Base-by-base conservation (phyloP, 1,284 basidiomycete species). In the Leccinum huronense region DNA sequence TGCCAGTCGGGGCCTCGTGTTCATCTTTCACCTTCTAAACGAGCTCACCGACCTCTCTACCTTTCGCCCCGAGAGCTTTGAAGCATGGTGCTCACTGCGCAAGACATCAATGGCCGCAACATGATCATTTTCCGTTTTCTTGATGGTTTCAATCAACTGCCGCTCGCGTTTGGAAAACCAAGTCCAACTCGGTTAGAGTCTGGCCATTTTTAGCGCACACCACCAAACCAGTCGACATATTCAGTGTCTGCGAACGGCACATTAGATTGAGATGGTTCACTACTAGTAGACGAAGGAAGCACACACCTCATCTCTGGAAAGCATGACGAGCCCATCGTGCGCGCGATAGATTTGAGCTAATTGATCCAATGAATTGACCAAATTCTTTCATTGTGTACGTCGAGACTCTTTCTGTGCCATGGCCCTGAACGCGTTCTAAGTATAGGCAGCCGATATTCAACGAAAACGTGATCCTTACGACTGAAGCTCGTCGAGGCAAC, bases 381-480 rank as follows among this genome's bases (percentile, higher is more conserved):
- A 73, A 27, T 27, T 27, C 23, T 27, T 71, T 95, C 92, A 31
- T 86, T 27, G 23, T 27, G 23, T 86, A 75, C 96, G 94, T 58
- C 86, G 81, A 2, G 91, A 91, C 76, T 97, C 94, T 75, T 97
- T 97, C 79, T 94, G 90, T 2, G 94, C 94, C 95, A 97, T 97
- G 1, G 95, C 93, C 64, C 93, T 94, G 63, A 59, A 62, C 42
- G 51, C 53, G 66, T 36, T 57, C 27, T 63, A 3, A 57, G 63
- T 61, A 57, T 65, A 48, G 57, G 65, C 16, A 56, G 59, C 34
- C 58, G 57, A 27, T 33, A 54, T 63, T 54, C n/a, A 62, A 58
- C 13, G 13, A 65, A 54, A 57, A 60, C 23, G 67, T 53, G 34
- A 67, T 13, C 76, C 89, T 70, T 70, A 94, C 91, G 89, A 79